Conservation (phyloP, 495 filamentous ascomycete genomes). For the Pseudevernia furfuracea region DNA sequence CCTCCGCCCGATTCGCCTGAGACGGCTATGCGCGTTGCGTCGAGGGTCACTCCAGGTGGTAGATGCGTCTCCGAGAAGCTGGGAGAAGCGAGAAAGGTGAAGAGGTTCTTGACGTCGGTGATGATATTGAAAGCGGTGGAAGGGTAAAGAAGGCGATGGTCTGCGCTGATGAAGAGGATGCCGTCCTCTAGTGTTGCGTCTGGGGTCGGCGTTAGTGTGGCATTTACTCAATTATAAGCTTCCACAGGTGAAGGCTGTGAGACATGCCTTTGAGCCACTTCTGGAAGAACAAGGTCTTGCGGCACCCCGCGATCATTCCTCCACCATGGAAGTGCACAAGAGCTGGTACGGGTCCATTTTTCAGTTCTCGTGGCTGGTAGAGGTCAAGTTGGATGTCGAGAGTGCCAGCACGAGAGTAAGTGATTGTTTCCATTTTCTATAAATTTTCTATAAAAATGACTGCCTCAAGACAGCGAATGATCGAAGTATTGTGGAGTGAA, state of each 20-base stretch:
- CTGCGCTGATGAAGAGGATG: conserved; percentile 30
- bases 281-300: conserved; percentile 15
- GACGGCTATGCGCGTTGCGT: conserved; percentile 30
- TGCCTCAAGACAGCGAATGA: neutral
- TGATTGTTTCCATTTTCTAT: conserved; percentile 22
- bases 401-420: conserved; percentile 28
- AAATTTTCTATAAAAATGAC: neutral
- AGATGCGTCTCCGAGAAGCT: conserved; percentile 17
- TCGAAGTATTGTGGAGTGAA: neutral
- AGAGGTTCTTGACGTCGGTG: conserved; percentile 27
- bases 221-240: neutral
- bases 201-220: neutral
- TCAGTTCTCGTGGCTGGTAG: conserved; percentile 21
- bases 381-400: conserved; percentile 34
- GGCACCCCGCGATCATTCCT: conserved; percentile 33
- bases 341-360: conserved; percentile 26
- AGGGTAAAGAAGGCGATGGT: conserved; percentile 31
- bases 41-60: conserved; percentile 22
- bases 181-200: conserved; percentile 26
- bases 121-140: conserved; percentile 29
- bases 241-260: neutral
- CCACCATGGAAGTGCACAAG: conserved; percentile 37
- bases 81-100: conserved; percentile 23
- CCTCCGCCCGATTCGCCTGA: conserved; percentile 36
- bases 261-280: neutral